These are phyloP conservation scores for Fusarium virguliforme DNA, from an alignment of 2,329 filamentous ascomycete genomes.

Conservation along the genomic window DNA sequence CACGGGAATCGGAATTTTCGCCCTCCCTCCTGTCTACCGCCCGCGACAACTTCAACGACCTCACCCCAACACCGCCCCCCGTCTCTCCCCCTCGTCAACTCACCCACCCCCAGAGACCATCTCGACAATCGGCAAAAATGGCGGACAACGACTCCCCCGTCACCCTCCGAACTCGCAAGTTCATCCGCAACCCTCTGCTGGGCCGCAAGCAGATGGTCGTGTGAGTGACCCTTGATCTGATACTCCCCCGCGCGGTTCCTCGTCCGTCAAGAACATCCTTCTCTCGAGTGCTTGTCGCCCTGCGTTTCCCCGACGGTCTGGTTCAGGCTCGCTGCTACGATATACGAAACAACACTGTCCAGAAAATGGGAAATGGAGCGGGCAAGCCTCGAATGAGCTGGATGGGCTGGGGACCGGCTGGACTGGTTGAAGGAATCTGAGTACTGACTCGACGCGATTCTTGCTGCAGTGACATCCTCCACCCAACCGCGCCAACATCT, in stretches of 20 bases:
- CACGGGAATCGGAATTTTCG: slow-evolving; percentile 58
- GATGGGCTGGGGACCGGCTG: slow-evolving; percentile 19
- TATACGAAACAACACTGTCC: slow-evolving; percentile 1
- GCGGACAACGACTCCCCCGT: slow-evolving; percentile 85
- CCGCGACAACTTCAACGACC: slow-evolving; percentile 54
- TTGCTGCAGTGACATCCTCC: slow-evolving; percentile 91
- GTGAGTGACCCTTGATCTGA: slow-evolving; percentile 74
- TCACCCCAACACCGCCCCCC: slow-evolving; percentile 51
- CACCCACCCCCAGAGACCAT: slow-evolving; percentile 56
- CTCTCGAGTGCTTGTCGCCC: slow-evolving; percentile 30
- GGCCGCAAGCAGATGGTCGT: slow-evolving; percentile 99
- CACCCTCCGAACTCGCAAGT: slow-evolving; percentile 98
- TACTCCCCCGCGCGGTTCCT: slow-evolving; percentile 25
- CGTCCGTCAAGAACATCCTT: slow-evolving; percentile 26
- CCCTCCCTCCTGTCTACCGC: slow-evolving; percentile 49
- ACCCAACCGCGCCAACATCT: slow-evolving; percentile 98
- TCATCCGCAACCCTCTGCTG: slow-evolving; percentile 99
- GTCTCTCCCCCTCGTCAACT: slow-evolving; percentile 54
- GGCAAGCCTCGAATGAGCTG: slow-evolving; percentile 5
- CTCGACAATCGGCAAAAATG: slow-evolving; percentile 78
- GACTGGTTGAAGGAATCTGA: slow-evolving; percentile 39
- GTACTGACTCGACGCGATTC: slow-evolving; percentile 47
- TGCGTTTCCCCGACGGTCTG: slow-evolving; percentile 25
- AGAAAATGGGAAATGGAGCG: neutral
- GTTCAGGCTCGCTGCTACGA: slow-evolving; percentile 9